Base-by-base conservation (phyloP, 2,329 filamentous ascomycete genomes). In the Botrytis medusae region DNA sequence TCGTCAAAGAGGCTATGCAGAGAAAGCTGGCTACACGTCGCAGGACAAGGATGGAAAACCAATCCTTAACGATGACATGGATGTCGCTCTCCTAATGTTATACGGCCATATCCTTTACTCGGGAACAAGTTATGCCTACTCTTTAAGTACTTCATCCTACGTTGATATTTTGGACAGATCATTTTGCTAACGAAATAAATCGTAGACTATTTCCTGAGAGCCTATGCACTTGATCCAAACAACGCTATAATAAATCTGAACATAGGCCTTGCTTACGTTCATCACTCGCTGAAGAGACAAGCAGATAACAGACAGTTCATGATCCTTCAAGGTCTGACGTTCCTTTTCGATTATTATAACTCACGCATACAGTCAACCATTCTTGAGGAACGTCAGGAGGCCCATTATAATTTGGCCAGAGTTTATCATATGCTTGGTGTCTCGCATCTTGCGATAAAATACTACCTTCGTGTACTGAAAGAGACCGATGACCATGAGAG, bases 51-150 rank as follows among this genome's bases (percentile, higher is more conserved):
- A 81, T 61, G 80, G 81, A 70, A 77, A 79, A 75, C 60, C 75
- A 9, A 72, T 80, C 16, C 72, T 80, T 40, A 81, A 80, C 54
- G 67, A 76, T 9, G 80, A 81, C 67, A 77, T 97, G 75, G 95
- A 98, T 80, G 88, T 94, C 12, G 92, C 91, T 40, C 86, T 98
- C 16, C 87, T 99, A 20, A 92, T 95, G 81, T 87, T 97, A 0
- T 98, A 98, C 80, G 96, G 93, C 0, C 93, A 98, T 80, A 94
- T 98, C 74, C 86, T 98, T 8, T 94, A 94, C 78, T 91, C 91
- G 0, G 94, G 93, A 4, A 93, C 91, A 68, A 94, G 91, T 77
- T 97, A 96, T 82, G 90, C 90, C 22, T 93, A 92, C 78, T 93
- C 96, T 0, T 84, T 98, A 48, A 95, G 91, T 90, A 83, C 77